phyloP scores from a whole-genome alignment of 2,329 filamentous ascomycete species.

The Falciphora oryzae region DNA sequence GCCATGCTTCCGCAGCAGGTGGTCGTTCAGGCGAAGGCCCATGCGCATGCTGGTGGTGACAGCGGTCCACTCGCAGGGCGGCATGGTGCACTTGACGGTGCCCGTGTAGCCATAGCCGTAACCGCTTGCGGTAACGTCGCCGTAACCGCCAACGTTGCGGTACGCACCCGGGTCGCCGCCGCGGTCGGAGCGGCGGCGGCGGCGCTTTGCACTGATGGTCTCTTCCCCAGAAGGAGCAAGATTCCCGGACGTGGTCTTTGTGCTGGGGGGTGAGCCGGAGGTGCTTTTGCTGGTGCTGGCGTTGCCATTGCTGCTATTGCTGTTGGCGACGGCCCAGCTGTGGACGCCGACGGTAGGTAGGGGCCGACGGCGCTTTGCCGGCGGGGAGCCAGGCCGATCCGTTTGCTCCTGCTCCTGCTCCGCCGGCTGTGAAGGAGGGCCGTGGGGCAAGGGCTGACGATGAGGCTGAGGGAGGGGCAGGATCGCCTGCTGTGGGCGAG shows the following conservation, averaged over 20 bases:
- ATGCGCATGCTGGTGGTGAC: constrained; percentile 5
- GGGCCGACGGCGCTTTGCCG: constrained; percentile 7
- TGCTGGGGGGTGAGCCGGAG: not conserved
- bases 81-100: constrained; percentile 6
- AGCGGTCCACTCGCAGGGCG: constrained; percentile 6
- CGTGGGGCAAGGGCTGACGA: not conserved
- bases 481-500: not conserved
- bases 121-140: constrained; percentile 1
- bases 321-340: not conserved
- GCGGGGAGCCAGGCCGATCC: not conserved
- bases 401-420: not conserved
- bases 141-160: constrained; percentile 5
- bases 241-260: not conserved
- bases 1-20: constrained; percentile 5
- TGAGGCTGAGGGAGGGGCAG: not conserved
- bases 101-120: constrained; percentile 9
- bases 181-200: constrained; percentile 4
- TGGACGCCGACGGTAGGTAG: constrained; percentile 6
- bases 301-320: not conserved
- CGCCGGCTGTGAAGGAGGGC: not conserved
- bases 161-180: constrained; percentile 5
- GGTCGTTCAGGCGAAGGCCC: constrained; percentile 8
- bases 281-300: not conserved
- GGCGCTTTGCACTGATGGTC: constrained; percentile 5
- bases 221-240: not conserved